Conservation (phyloP, 192 early-diverging fungal genomes). For the Umbelopsis sp. region DNA sequence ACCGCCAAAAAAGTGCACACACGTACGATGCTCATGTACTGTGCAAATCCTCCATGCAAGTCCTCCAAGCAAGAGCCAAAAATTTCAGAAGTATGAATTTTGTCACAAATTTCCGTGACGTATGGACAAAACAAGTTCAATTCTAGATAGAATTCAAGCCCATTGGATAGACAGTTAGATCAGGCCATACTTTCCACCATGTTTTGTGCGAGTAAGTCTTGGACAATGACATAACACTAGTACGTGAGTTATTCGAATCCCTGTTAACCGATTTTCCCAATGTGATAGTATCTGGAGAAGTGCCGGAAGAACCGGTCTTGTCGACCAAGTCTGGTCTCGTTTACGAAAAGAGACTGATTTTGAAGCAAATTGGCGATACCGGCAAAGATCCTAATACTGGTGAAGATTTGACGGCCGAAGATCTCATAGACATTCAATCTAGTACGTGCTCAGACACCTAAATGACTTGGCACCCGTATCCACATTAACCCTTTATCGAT, state of each 20-base stretch:
- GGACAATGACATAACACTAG: not conserved
- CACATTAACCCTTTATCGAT: not conserved
- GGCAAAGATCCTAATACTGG: conserved; percentile 82
- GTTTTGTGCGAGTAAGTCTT: conserved; percentile 43
- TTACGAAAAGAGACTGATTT: conserved; percentile 86
- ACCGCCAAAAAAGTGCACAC: not conserved
- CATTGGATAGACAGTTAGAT: not conserved
- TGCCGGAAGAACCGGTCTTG: conserved; percentile 85
- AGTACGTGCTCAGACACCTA: conserved; percentile 34
- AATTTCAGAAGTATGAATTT: not conserved
- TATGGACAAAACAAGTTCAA: conserved; percentile 8
- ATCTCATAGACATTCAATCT: conserved; percentile 71
- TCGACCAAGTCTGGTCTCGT: conserved; percentile 82
- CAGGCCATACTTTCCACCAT: conserved; percentile 21
- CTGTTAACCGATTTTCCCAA: too few relatives aligned
- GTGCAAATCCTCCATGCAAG: too few relatives aligned
- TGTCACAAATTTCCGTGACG: conserved; percentile 1
- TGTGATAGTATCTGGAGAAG: conserved; percentile 86
- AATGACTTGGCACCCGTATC: not conserved
- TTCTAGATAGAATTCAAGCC: not conserved
- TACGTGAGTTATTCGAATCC: too few relatives aligned
- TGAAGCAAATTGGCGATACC: conserved; percentile 84
- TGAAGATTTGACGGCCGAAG: conserved; percentile 68
- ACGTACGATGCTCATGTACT: not conserved
- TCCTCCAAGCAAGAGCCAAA: too few relatives aligned